Evolutionary conservation across 768 basidiomycete species (phyloP).

Genomic region (Suillus clintonianus): DNA sequence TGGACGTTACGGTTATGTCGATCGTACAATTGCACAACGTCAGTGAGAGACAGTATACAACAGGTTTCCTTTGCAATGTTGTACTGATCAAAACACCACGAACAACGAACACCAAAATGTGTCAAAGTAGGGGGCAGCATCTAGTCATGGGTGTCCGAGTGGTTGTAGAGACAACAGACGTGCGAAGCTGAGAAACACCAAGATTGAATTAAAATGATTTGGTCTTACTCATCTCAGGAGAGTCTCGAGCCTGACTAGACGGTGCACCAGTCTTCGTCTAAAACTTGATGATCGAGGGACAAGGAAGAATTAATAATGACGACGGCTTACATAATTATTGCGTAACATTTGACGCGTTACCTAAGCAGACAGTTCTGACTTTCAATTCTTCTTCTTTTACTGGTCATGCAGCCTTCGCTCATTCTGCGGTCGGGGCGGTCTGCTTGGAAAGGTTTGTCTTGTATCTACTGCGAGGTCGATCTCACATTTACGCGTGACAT

Average conservation of each 20-base stretch:
- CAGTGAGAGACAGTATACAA: constrained; percentile 18
- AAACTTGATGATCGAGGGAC: no score
- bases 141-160: constrained; percentile 6
- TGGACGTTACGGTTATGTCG: neutral
- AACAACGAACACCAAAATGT: constrained; percentile 8
- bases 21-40: neutral
- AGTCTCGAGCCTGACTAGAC: neutral
- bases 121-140: constrained; percentile 9
- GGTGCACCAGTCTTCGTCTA: neutral
- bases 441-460: constrained; percentile 75
- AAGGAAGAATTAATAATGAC: no score
- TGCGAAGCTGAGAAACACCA: neutral
- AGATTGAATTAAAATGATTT: neutral
- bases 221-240: neutral
- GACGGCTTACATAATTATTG: no score
- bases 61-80: constrained; percentile 8
- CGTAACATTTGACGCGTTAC: no score
- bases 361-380: no score
- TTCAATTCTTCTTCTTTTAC: neutral
- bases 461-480: neutral
- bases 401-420: constrained; percentile 62
- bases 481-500: neutral
- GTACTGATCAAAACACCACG: constrained; percentile 14
- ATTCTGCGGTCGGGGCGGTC: constrained; percentile 66
- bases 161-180: neutral